Conservation (phyloP, 2,329 filamentous ascomycete species). For the Aureobasidium sp. region DNA sequence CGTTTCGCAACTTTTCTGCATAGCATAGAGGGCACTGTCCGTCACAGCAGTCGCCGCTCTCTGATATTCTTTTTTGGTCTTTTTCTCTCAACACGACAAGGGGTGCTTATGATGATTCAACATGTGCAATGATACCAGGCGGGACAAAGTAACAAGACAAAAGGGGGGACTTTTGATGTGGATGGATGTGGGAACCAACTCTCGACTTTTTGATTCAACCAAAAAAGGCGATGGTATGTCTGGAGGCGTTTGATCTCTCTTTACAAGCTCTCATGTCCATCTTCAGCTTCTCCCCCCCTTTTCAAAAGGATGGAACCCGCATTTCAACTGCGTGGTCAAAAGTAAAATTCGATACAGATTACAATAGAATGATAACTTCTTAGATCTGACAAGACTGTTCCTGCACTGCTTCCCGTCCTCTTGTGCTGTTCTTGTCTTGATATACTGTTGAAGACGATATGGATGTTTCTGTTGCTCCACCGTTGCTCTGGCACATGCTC, state of each 20-base stretch:
- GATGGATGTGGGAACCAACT: not conserved
- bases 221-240: slow-evolving; percentile 1
- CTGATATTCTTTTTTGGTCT: slow-evolving; percentile 11
- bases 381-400: not conserved
- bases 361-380: not conserved
- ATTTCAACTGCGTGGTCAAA: slow-evolving; percentile 15
- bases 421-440: not conserved
- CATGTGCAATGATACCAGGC: slow-evolving; percentile 47
- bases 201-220: slow-evolving; percentile 26
- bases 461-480: not conserved
- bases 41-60: not conserved
- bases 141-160: slow-evolving; percentile 41
- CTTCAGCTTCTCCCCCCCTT: not conserved
- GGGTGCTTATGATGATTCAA: slow-evolving; percentile 28
- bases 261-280: not conserved
- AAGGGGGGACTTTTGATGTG: slow-evolving; percentile 44
- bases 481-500: not conserved
- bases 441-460: not conserved
- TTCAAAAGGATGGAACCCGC: slow-evolving; percentile 8
- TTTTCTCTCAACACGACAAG: slow-evolving; percentile 12
- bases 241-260: not conserved
- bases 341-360: slow-evolving; percentile 1
- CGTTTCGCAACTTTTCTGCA: slow-evolving; percentile 14
- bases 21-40: not conserved
- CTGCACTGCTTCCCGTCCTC: too few relatives aligned